These are phyloP conservation scores for Piedraia hortae DNA, from an alignment of 2,329 filamentous ascomycete species.

Conservation along the genomic window DNA sequence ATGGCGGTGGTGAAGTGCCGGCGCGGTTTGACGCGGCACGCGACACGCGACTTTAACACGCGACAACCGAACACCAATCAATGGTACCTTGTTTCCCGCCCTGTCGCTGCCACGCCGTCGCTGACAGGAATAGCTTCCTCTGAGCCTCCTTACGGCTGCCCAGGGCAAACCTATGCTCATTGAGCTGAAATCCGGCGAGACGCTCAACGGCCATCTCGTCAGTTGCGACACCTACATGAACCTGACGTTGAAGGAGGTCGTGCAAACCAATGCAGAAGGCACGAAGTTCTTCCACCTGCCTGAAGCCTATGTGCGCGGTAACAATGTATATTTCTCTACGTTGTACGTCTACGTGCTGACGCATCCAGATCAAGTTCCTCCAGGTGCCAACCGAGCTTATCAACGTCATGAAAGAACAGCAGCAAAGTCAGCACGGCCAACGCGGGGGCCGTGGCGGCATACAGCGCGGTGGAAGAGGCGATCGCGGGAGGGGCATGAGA, in stretches of 20 bases:
- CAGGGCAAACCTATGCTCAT: conserved; percentile 96
- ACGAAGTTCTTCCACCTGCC: conserved; percentile 80
- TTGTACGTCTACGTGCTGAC: not conserved
- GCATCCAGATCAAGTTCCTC: conserved; percentile 79
- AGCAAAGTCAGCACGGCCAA: conserved; percentile 31
- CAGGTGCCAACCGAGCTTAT: conserved; percentile 91
- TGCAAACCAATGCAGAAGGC: conserved; percentile 83
- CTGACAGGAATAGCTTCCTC: conserved; percentile 35
- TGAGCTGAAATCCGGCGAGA: conserved; percentile 92
- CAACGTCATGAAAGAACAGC: conserved; percentile 76
- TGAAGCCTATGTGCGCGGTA: conserved; percentile 89
- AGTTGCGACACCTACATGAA: conserved; percentile 99
- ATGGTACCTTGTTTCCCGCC: no score
- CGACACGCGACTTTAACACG: no score
- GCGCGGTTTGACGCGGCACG: no score
- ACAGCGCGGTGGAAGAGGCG: conserved; percentile 16
- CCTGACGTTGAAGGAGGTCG: conserved; percentile 82
- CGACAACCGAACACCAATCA: no score
- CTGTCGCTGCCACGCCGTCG: no score
- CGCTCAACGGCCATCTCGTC: conserved; percentile 82
- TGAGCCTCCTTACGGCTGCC: conserved; percentile 73
- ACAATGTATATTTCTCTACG: conserved; percentile 40
- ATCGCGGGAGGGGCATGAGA: conserved; percentile 12
- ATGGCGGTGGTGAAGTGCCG: no score
- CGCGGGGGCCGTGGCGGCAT: conserved; percentile 37